Conservation (phyloP, 2,329 filamentous ascomycete species). For the Colletotrichum agaves region DNA sequence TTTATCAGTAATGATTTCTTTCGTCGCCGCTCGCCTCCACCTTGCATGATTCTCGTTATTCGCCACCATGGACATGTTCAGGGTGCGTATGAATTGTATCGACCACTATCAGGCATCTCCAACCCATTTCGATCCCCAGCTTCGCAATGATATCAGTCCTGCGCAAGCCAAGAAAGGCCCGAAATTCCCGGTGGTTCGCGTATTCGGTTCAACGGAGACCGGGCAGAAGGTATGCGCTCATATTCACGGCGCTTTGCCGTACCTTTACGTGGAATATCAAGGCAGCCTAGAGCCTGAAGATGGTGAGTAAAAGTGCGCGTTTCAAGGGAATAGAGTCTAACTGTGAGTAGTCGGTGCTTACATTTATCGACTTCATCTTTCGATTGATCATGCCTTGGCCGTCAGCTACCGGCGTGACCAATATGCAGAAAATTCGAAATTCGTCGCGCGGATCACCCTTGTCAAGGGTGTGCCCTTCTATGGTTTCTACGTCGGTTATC, state of each 20-base stretch:
- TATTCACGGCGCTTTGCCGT: slow-evolving; percentile 94
- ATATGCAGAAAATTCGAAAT: slow-evolving; percentile 73
- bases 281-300: slow-evolving; percentile 74
- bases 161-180: slow-evolving; percentile 71
- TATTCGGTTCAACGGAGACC: slow-evolving; percentile 93
- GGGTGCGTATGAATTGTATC: slow-evolving; percentile 92
- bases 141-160: slow-evolving; percentile 72
- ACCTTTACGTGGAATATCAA: slow-evolving; percentile 89
- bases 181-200: slow-evolving; percentile 85
- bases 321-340: neutral
- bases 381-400: slow-evolving; percentile 90
- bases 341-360: slow-evolving; percentile 75
- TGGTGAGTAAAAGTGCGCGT: slow-evolving; percentile 60
- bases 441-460: slow-evolving; percentile 89
- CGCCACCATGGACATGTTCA: slow-evolving; percentile 74
- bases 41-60: slow-evolving; percentile 23
- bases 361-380: slow-evolving; percentile 81
- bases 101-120: slow-evolving; percentile 90
- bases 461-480: slow-evolving; percentile 97
- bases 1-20: slow-evolving; percentile 1
- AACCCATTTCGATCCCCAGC: slow-evolving; percentile 81
- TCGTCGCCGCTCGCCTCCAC: neutral
- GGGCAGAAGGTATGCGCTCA: slow-evolving; percentile 97
- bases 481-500: slow-evolving; percentile 93
- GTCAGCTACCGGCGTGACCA: slow-evolving; percentile 84